Evolutionary conservation across 208 protist species (phyloP).

Genomic region (Jaenimonas drosophilae): DNA sequence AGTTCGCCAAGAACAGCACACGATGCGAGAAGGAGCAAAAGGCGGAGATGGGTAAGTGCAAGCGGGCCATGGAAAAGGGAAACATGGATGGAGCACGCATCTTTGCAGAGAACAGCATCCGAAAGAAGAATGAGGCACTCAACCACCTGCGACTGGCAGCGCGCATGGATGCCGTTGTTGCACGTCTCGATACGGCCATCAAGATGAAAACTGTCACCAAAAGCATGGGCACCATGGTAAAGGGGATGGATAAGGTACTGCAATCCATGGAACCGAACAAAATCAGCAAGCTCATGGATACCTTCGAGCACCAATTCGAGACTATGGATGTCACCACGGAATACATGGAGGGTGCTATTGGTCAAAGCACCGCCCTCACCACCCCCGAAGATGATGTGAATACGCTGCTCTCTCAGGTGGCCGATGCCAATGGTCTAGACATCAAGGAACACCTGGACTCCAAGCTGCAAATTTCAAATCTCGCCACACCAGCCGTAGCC

Average conservation of each 20-base stretch:
- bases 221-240: conserved; percentile 93
- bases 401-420: conserved; percentile 89
- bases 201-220: conserved; percentile 92
- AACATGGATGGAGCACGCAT: conserved; percentile 97
- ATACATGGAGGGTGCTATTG: conserved; percentile 93
- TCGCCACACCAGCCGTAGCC: too few relatives aligned
- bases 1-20: conserved; percentile 82
- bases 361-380: conserved; percentile 75
- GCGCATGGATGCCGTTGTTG: conserved; percentile 95
- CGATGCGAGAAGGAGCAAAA: conserved; percentile 93
- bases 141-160: conserved; percentile 95
- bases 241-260: conserved; percentile 92
- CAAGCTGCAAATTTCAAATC: too few relatives aligned
- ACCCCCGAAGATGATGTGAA: conserved; percentile 92
- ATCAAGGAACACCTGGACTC: conserved; percentile 60
- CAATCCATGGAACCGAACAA: conserved; percentile 89
- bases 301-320: conserved; percentile 97
- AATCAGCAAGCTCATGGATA: conserved; percentile 93
- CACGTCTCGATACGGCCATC: conserved; percentile 92
- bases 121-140: conserved; percentile 95
- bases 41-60: conserved; percentile 87
- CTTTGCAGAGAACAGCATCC: conserved; percentile 97
- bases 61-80: conserved; percentile 94
- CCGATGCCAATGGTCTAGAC: conserved; percentile 92
- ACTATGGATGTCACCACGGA: conserved; percentile 91